Conservation (phyloP, 495 filamentous ascomycete species). For the Tuber melanosporum region DNA sequence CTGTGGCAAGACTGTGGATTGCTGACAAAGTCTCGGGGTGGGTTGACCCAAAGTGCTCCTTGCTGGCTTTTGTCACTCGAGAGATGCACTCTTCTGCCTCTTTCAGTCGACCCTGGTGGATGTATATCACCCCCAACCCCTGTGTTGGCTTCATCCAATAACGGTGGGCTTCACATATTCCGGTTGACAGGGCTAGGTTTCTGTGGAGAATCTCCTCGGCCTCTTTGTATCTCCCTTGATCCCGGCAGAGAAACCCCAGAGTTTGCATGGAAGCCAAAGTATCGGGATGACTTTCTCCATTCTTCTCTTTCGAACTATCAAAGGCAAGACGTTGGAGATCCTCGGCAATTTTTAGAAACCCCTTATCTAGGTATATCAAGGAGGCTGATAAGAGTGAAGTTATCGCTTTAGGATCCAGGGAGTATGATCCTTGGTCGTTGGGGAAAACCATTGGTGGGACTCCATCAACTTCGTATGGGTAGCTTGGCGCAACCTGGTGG, state of each 20-base stretch:
- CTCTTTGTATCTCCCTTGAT: background rate
- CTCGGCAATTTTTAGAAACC: background rate
- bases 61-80: background rate
- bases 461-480: background rate
- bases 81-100: conserved; percentile 4
- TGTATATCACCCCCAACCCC: background rate
- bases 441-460: conserved; percentile 1
- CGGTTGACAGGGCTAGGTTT: background rate
- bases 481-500: background rate
- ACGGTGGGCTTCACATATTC: background rate
- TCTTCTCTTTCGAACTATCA: conserved; percentile 1
- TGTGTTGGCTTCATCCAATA: background rate
- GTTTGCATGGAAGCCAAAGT: conserved; percentile 43
- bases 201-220: conserved; percentile 4
- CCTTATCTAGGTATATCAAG: conserved; percentile 1
- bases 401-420: conserved; percentile 3
- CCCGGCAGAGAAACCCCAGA: conserved; percentile 34
- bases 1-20: background rate
- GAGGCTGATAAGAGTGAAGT: background rate
- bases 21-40: conserved; percentile 13
- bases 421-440: background rate
- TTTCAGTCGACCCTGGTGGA: background rate
- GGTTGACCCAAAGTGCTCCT: background rate
- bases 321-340: conserved; percentile 5
- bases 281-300: conserved; percentile 40